Base-by-base conservation (phyloP, 345 rosid species). In the Xanthoceras sorbifolium region DNA sequence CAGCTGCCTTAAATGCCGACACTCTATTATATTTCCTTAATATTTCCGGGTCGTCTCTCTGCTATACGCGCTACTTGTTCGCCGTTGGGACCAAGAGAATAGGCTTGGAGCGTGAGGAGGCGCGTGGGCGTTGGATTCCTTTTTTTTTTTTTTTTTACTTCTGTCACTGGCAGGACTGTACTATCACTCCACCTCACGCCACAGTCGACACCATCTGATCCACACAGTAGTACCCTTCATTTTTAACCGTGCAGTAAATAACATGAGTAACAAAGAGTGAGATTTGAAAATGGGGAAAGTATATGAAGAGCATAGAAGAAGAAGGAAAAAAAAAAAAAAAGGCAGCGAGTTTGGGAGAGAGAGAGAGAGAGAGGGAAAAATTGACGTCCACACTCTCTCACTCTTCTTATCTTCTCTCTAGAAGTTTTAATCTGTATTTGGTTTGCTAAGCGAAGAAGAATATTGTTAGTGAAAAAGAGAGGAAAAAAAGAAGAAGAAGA, bases 311-410 rank as follows among this genome's bases (percentile, higher is more conserved):
- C 54, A n/a, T 63, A 23, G 75, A 31, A 64, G 71, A 50, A 23
- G 67, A 40, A 75, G 48, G 36, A 25, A 15, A 1, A 36, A 36
- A 5, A 36, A 36, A 36, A 36, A 9, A 36, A 36, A 36, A 36
- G 15, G 28, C 2, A 48, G 28, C 75, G 48, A 28, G 62, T 29
- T 69, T 71, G 67, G 64, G 60, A 48, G 79, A 55, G 68, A 34
- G 50, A 54, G 60, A 59, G 77, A 44, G 68, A 26, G 50, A 31
- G 26, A n/a, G 54, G 28, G 50, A 64, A 63, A 65, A 77, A 81
- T 52, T 81, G 61, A 84, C 72, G 86, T 76, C 87, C 91, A 77
- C 85, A 82, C 64, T 89, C 80, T 82, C 81, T 82, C 75, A 64
- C 71, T 80, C 36, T 64, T 38, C 75, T 79, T 72, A 68, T 78